Evolutionary conservation across 768 basidiomycete genomes (phyloP).

Genomic region (Lactarius hatsudake): DNA sequence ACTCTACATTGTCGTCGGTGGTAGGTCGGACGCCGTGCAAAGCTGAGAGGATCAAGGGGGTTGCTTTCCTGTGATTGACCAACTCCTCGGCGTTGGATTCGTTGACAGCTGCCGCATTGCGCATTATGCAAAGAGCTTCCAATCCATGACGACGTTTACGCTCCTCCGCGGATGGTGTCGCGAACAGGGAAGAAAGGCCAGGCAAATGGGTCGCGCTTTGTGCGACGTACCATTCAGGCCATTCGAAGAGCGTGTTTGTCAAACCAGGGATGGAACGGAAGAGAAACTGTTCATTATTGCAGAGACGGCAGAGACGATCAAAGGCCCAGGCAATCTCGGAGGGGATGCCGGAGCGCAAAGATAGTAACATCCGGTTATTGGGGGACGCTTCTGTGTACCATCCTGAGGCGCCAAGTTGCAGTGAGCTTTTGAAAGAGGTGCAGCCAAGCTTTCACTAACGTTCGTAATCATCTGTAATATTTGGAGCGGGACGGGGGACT

Average conservation of each 20-base stretch:
- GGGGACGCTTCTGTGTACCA: conserved; percentile 83
- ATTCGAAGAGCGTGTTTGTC: conserved; percentile 80
- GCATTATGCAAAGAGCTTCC: conserved; percentile 80
- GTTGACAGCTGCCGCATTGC: conserved; percentile 76
- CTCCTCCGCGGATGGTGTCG: conserved; percentile 47
- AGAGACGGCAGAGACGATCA: conserved; percentile 78
- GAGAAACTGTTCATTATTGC: conserved; percentile 72
- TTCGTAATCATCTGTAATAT: conserved; percentile 72
- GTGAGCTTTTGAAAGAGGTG: conserved; percentile 13
- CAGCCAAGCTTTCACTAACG: conserved; percentile 39
- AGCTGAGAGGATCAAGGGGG: conserved; percentile 62
- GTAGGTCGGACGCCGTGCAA: conserved; percentile 59
- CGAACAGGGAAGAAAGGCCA: conserved; percentile 47
- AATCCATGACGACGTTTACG: conserved; percentile 71
- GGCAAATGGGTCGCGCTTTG: conserved; percentile 21
- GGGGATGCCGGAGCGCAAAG: conserved; percentile 78
- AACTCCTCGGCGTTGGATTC: conserved; percentile 66
- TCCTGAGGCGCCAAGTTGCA: conserved; percentile 41
- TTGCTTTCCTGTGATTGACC: conserved; percentile 54
- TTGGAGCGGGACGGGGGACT: conserved; percentile 24
- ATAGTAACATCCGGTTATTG: conserved; percentile 88
- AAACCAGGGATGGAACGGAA: conserved; percentile 73
- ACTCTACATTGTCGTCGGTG: conserved; percentile 68
- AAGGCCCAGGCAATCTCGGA: conserved; percentile 88
- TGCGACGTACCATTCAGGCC: conserved; percentile 81